A percentile compares a stretch with the other conserved stretches of the same genome.
phyloP scores from a whole-genome alignment of 176 grass and related monocot species.

The Chloris gayana region DNA sequence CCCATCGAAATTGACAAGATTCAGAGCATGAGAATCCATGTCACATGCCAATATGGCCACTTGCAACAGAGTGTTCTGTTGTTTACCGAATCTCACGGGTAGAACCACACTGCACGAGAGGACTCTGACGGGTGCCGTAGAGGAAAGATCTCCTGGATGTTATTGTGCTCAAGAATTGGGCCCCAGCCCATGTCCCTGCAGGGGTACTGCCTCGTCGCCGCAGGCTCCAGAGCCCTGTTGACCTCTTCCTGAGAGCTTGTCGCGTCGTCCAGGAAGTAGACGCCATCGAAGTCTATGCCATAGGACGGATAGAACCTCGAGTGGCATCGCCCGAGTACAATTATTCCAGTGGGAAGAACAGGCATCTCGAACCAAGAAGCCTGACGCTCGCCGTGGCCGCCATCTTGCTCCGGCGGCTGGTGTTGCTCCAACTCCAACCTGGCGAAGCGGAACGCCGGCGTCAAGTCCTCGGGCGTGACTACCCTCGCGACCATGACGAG shows the following conservation, averaged over 20 bases:
- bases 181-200: background rate
- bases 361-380: background rate
- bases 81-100: background rate
- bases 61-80: background rate
- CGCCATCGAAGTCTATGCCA: background rate
- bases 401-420: background rate
- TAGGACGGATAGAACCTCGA: background rate
- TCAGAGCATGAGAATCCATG: background rate
- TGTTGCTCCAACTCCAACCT: background rate
- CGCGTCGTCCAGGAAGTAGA: constrained; percentile 10
- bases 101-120: constrained; percentile 9
- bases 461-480: background rate
- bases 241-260: background rate
- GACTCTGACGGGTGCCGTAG: background rate
- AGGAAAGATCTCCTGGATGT: background rate
- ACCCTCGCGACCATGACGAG: background rate
- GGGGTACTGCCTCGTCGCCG: background rate
- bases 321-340: background rate
- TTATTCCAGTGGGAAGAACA: background rate
- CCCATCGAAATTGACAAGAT: background rate
- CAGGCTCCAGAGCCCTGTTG: background rate
- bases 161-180: background rate
- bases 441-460: background rate
- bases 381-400: background rate
- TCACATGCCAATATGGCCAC: background rate